A percentile compares a stretch with the other conserved stretches of the same genome.
Evolutionary conservation across 2,329 filamentous ascomycete species (phyloP).

Genomic region (Epichloe aotearoae): DNA sequence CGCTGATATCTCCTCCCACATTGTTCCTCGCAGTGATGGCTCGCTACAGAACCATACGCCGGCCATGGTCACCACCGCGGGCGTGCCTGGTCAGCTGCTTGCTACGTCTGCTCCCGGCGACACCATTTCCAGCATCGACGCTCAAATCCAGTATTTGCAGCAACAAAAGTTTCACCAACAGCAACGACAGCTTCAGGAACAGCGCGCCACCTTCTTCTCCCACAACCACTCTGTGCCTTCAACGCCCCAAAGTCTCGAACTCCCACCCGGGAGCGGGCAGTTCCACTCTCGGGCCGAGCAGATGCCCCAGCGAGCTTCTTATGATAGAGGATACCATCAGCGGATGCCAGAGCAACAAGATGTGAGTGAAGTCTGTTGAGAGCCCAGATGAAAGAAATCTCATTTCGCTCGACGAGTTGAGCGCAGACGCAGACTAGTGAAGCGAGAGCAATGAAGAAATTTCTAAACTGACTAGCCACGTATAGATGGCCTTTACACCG

Average conservation of each 20-base stretch:
- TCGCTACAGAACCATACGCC: conserved; percentile 33
- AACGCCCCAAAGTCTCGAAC: conserved; percentile 69
- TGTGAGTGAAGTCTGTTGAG: conserved; percentile 24
- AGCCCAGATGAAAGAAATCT: neutral
- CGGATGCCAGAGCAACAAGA: conserved; percentile 58
- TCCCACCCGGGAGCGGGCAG: conserved; percentile 46
- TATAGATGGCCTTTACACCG: conserved; percentile 62
- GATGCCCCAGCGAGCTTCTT: conserved; percentile 42
- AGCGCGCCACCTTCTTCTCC: conserved; percentile 40
- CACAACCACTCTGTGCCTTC: conserved; percentile 56
- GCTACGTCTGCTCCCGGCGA: conserved; percentile 29
- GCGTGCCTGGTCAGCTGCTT: conserved; percentile 33
- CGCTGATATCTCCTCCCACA: conserved; percentile 15
- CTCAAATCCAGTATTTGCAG: conserved; percentile 52
- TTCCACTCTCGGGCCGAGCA: conserved; percentile 47
- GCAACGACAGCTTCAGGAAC: conserved; percentile 44
- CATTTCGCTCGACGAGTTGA: no score
- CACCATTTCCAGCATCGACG: conserved; percentile 46
- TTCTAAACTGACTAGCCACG: neutral
- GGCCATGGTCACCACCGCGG: conserved; percentile 31
- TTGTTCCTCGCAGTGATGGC: conserved; percentile 17
- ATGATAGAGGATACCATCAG: conserved; percentile 50
- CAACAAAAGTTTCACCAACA: conserved; percentile 50
- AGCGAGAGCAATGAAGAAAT: neutral
- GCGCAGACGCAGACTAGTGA: no score